Percentiles rank a stretch among this genome's conserved stretches.
Conservation (phyloP, 2,329 filamentous ascomycete genomes). For the Colletotrichum higginsianum region DNA sequence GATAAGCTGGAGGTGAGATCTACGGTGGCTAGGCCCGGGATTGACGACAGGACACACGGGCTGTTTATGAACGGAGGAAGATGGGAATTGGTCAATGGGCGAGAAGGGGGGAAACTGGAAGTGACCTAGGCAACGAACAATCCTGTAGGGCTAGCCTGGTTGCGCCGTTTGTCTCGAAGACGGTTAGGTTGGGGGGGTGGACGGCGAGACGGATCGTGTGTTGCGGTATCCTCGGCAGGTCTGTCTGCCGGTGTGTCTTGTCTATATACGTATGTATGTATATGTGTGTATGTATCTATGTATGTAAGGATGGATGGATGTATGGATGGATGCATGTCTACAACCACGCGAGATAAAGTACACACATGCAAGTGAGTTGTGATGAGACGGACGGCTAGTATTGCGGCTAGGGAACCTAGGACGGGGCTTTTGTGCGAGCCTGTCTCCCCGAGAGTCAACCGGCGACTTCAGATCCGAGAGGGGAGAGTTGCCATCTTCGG, state of each 20-base stretch:
- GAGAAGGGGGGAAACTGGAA: not conserved
- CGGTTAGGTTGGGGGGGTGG: not conserved
- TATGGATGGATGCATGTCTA: too few species aligned
- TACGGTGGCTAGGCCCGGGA: not conserved
- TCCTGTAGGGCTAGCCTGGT: slow-evolving; percentile 4
- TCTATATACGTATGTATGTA: too few species aligned
- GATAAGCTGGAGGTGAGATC: not conserved
- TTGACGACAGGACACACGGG: not conserved
- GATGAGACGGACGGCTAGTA: too few species aligned
- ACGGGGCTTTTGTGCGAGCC: too few species aligned
- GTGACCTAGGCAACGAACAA: slow-evolving; percentile 2
- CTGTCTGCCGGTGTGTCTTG: too few species aligned
- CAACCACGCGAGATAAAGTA: too few species aligned
- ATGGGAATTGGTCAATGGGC: slow-evolving; percentile 11
- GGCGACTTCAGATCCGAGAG: not conserved
- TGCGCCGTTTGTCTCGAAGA: slow-evolving; percentile 7
- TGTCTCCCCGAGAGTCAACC: not conserved
- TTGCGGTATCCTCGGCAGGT: too few species aligned
- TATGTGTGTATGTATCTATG: too few species aligned
- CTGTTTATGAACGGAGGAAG: slow-evolving; percentile 23
- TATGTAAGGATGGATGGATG: too few species aligned
- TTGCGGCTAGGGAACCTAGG: not conserved
- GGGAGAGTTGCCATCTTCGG: not conserved
- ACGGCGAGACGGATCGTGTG: too few species aligned
- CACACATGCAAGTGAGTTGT: too few species aligned